Percentiles rank a stretch among this genome's conserved stretches.
Evolutionary conservation across 106 monocot species (phyloP).

Genomic region (Acanthochlamys bracteata): DNA sequence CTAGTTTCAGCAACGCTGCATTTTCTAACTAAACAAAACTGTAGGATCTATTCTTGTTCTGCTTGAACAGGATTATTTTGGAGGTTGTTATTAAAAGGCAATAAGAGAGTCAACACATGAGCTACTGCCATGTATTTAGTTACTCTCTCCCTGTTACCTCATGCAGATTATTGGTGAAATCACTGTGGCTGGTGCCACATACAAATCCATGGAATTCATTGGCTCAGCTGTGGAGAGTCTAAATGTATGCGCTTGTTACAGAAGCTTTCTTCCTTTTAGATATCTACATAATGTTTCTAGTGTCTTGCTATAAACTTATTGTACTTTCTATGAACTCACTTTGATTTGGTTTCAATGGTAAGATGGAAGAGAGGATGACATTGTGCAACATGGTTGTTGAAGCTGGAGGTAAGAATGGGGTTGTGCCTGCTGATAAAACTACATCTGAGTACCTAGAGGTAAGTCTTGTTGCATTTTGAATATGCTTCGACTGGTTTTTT

Average conservation of each 20-base stretch:
- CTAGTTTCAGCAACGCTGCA: too few species aligned
- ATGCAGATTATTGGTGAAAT: conserved; percentile 98
- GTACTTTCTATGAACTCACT: not conserved
- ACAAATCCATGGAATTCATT: conserved; percentile 94
- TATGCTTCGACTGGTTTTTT: not conserved
- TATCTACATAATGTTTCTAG: too few species aligned
- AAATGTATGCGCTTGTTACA: conserved; percentile 34
- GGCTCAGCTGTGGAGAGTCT: conserved; percentile 84
- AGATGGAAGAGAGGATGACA: conserved; percentile 99
- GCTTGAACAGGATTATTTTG: too few species aligned
- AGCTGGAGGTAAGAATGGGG: conserved; percentile 95
- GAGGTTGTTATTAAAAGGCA: too few species aligned
- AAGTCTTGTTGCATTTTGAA: not conserved
- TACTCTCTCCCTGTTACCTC: not conserved
- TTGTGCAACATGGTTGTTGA: conserved; percentile 98
- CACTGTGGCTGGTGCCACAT: conserved; percentile 86
- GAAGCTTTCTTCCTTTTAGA: not conserved
- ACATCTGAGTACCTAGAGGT: conserved; percentile 95
- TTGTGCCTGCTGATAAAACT: conserved; percentile 80
- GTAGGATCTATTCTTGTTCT: too few species aligned
- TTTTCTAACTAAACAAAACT: too few species aligned
- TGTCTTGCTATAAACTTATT: too few species aligned
- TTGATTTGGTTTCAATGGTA: conserved; percentile 11
- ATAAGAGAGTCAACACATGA: too few species aligned
- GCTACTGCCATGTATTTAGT: too few species aligned